Conservation (phyloP, 768 basidiomycete genomes). For the Phanerochaete carnosa region DNA sequence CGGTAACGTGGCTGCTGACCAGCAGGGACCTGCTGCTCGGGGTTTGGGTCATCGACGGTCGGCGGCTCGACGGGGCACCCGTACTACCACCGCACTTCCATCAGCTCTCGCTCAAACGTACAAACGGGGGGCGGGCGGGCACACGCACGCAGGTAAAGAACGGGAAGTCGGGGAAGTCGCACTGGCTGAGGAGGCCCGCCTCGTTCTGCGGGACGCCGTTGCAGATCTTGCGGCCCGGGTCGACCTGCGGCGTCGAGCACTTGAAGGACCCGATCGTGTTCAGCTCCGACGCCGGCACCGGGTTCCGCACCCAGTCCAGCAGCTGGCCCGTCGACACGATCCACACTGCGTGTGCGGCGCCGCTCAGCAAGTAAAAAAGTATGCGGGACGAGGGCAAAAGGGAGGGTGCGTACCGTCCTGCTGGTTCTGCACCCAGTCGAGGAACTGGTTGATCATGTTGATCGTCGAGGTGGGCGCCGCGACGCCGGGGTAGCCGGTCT, state of each 20-base stretch:
- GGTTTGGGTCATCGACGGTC: conserved; percentile 60
- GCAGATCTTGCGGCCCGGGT: conserved; percentile 55
- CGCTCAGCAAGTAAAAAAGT: not conserved
- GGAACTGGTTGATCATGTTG: conserved; percentile 72
- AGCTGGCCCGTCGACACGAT: conserved; percentile 72
- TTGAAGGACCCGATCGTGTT: conserved; percentile 49
- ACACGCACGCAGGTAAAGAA: conserved; percentile 72
- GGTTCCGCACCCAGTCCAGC: conserved; percentile 71
- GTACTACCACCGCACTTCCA: conserved; percentile 43
- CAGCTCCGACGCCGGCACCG: conserved; percentile 60
- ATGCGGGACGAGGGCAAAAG: conserved; percentile 33
- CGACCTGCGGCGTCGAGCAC: conserved; percentile 62
- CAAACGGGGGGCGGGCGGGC: not conserved
- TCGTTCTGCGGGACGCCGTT: conserved; percentile 75
- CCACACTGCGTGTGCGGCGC: conserved; percentile 55
- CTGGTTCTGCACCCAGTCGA: conserved; percentile 79
- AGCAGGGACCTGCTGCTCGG: conserved; percentile 47
- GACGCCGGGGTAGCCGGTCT: conserved; percentile 61
- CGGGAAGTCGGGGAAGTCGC: conserved; percentile 71
- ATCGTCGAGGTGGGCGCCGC: conserved; percentile 50
- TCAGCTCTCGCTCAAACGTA: not conserved
- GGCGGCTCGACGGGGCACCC: conserved; percentile 62
- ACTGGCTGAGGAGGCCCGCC: conserved; percentile 54
- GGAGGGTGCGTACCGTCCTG: too few relatives aligned
- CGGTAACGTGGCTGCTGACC: conserved; percentile 50